Evolutionary conservation across 1,139 yeast genomes (phyloP), one percentile per base, ranked within the genome.

Genomic region (Petasospora fabianii): DNA sequence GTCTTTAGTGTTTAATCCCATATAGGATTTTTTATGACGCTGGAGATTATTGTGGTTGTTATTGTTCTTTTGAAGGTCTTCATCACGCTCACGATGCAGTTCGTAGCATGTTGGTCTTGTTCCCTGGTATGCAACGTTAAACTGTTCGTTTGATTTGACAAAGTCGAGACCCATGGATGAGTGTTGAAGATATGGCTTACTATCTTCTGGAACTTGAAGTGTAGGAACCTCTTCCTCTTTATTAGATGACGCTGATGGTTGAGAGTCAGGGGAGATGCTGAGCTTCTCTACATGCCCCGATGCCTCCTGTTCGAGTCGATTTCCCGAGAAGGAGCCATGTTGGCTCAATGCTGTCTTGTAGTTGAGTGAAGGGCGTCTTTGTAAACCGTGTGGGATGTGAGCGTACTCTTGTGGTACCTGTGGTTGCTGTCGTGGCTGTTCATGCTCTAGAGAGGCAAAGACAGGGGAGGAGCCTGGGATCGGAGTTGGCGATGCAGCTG

Each of bases 1-100:
- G n/a, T n/a, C n/a, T 46, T 6, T 51, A 49, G 28, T 50, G 54
- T 14, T 13, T 22, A 11, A 3, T 18, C 5, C n/a, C 10, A 15
- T 4, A 15, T 27, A 35, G 10, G 27, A 32, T 22, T 36, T 36
- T 13, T 29, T 32, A 33, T 30, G 13, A 11, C 36, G 38, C 18
- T 30, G 22, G 9, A 20, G 22, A 7, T 7, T 7, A 20, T 8
- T 8, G 13, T 24, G 27, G 32, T 4, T 27, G 29, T 4, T 15
- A 21, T 13, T 15, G 33, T 21, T 19, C 15, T 15, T 13, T 33
- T n/a, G n/a, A n/a, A n/a, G n/a, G n/a, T n/a, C n/a, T n/a, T 6
- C 35, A 13, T 30, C 36, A 5, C 30, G 37, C 8, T 20, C 30
- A 9, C 28, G 15, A 5, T n/a, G n/a, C n/a, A 21, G 12, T 24